Conservation (phyloP, 164 flowering plant genomes). For the Nelumbo lutea region DNA sequence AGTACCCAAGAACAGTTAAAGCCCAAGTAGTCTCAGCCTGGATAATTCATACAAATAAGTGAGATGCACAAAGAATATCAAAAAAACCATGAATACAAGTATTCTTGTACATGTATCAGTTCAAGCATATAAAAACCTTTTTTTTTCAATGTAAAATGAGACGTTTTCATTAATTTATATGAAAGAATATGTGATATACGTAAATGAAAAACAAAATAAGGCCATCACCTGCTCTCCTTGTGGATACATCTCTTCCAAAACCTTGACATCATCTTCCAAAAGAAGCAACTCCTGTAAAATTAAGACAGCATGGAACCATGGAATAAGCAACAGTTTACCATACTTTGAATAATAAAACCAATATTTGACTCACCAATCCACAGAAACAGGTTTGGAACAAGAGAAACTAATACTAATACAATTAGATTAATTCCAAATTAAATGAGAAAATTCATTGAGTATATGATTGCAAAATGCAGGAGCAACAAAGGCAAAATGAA, state of each 20-base stretch:
- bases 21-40: slow-evolving; percentile 99
- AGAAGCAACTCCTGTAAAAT: slow-evolving; percentile 76
- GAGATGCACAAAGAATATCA: not conserved
- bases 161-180: too few relatives aligned
- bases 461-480: too few relatives aligned
- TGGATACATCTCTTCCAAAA: slow-evolving; percentile 96
- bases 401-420: not conserved
- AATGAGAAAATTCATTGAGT: not conserved
- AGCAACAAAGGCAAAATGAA: too few relatives aligned
- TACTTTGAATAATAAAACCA: too few relatives aligned
- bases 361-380: not conserved
- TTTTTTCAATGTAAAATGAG: too few relatives aligned
- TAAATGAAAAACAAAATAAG: not conserved
- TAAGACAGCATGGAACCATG: slow-evolving; percentile 3
- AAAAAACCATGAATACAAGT: not conserved
- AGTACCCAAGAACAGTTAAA: slow-evolving; percentile 90
- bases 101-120: too few relatives aligned
- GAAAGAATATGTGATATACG: too few relatives aligned
- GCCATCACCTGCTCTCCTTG: slow-evolving; percentile 88
- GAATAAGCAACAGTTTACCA: too few relatives aligned
- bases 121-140: too few relatives aligned
- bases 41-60: slow-evolving; percentile 9
- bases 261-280: slow-evolving; percentile 90
- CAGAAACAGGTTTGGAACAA: not conserved
- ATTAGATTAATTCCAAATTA: not conserved